These are phyloP conservation scores for Carex littledalei DNA, from an alignment of 176 grass and related monocot species.

Conservation along the genomic window DNA sequence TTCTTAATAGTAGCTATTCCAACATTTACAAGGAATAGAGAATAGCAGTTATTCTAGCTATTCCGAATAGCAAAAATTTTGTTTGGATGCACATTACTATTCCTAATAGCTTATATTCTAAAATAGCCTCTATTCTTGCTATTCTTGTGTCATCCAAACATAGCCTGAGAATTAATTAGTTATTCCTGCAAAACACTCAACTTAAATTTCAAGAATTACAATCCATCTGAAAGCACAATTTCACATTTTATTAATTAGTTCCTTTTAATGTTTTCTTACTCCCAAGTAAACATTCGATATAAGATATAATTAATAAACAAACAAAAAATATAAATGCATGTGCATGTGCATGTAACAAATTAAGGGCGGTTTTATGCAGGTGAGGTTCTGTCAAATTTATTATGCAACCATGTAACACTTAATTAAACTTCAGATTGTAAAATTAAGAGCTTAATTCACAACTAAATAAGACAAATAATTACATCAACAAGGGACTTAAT, in stretches of 20 bases:
- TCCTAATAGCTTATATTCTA: no score
- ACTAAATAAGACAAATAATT: not conserved
- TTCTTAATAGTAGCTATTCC: no score
- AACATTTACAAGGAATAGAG: no score
- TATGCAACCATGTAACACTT: not conserved
- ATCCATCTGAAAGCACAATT: not conserved
- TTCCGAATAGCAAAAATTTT: no score
- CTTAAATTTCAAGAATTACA: not conserved
- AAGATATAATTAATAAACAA: not conserved
- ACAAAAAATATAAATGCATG: not conserved
- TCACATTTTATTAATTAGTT: not conserved
- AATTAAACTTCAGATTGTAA: not conserved
- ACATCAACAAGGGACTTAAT: conserved; percentile 20
- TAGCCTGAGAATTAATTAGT: no score
- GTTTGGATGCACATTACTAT: no score
- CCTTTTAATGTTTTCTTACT: not conserved
- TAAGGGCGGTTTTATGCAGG: no score
- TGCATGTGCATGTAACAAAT: no score
- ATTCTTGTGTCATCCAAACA: no score
- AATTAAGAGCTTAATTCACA: not conserved
- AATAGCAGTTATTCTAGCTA: no score
- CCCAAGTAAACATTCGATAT: not conserved
- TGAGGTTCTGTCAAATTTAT: not conserved
- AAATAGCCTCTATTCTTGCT: no score
- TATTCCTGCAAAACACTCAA: not conserved